phyloP scores from a whole-genome alignment of 192 early-diverging fungal species.

The Lobulomyces angularis region DNA sequence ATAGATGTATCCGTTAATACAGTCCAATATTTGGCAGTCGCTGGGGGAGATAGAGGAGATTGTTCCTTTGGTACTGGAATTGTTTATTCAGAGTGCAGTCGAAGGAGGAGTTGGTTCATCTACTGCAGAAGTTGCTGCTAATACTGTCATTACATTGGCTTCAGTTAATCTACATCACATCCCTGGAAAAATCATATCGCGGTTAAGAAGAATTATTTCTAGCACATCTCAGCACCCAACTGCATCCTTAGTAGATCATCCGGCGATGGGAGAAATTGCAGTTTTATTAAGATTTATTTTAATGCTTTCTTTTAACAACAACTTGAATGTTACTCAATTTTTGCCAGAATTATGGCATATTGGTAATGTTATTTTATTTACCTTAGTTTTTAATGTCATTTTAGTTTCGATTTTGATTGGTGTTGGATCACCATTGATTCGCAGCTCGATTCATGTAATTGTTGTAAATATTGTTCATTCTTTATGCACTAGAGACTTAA shows the following conservation, averaged over 20 bases:
- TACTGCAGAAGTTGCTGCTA: slow-evolving; percentile 65
- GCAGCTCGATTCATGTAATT: slow-evolving; percentile 84
- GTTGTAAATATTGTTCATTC: slow-evolving; percentile 86
- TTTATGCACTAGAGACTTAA: slow-evolving; percentile 51
- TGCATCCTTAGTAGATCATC: slow-evolving; percentile 62
- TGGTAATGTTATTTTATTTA: too few relatives aligned
- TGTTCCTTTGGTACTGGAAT: slow-evolving; percentile 65
- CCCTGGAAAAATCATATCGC: slow-evolving; percentile 63
- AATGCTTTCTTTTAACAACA: slow-evolving; percentile 78
- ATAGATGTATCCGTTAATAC: slow-evolving; percentile 70
- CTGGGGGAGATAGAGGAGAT: slow-evolving; percentile 71
- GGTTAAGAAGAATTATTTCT: slow-evolving; percentile 68
- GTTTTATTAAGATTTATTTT: slow-evolving; percentile 77
- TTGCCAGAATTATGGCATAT: slow-evolving; percentile 81
- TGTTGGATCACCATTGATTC: slow-evolving; percentile 69
- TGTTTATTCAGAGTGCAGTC: slow-evolving; percentile 66
- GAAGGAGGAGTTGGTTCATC: slow-evolving; percentile 66
- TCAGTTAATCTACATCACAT: slow-evolving; percentile 56
- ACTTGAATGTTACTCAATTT: slow-evolving; percentile 60
- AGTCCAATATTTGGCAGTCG: slow-evolving; percentile 72
- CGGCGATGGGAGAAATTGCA: slow-evolving; percentile 85
- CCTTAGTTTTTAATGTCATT: too few relatives aligned
- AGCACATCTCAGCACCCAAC: slow-evolving; percentile 64
- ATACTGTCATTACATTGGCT: slow-evolving; percentile 73
- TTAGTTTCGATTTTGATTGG: slow-evolving; percentile 75